phyloP scores from a whole-genome alignment of 805 yeast genomes.

The Saturnispora dispora region DNA sequence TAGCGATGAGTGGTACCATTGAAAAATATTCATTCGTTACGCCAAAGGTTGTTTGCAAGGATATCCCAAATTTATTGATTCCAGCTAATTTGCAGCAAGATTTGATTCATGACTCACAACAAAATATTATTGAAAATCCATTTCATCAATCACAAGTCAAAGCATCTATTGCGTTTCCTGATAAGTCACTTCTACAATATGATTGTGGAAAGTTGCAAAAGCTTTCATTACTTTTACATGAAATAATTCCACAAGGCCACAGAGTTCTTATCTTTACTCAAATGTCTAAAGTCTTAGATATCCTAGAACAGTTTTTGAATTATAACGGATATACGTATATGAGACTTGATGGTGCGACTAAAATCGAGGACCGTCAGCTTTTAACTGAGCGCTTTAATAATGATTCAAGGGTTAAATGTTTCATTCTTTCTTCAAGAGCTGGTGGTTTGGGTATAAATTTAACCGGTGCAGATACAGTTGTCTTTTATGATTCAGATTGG shows the following conservation, averaged over 20 bases:
- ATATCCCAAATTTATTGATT: conserved; percentile 48
- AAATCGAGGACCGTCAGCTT: conserved; percentile 92
- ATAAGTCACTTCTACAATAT: conserved; percentile 80
- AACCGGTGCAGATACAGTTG: conserved; percentile 98
- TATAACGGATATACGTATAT: conserved; percentile 90
- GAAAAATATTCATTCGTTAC: conserved; percentile 81
- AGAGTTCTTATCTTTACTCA: conserved; percentile 94
- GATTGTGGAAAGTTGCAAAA: conserved; percentile 96
- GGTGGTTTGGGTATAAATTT: conserved; percentile 97
- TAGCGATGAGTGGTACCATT: conserved; percentile 39
- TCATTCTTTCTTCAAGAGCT: conserved; percentile 88
- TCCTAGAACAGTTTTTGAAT: conserved; percentile 85
- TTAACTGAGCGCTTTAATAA: conserved; percentile 87
- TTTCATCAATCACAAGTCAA: conserved; percentile 82
- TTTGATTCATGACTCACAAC: conserved; percentile 24
- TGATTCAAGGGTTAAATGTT: conserved; percentile 79
- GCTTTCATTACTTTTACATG: conserved; percentile 63
- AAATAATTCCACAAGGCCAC: conserved; percentile 79
- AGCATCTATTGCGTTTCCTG: conserved; percentile 91
- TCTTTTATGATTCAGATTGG: conserved; percentile 98
- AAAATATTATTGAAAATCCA: conserved; percentile 31
- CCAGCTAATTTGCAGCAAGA: conserved; percentile 30
- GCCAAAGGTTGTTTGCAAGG: conserved; percentile 74
- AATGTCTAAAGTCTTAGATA: conserved; percentile 94
- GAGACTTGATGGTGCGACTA: conserved; percentile 96